Evolutionary conservation across 306 rosid genomes (phyloP).

Genomic region (Rosa chinensis): DNA sequence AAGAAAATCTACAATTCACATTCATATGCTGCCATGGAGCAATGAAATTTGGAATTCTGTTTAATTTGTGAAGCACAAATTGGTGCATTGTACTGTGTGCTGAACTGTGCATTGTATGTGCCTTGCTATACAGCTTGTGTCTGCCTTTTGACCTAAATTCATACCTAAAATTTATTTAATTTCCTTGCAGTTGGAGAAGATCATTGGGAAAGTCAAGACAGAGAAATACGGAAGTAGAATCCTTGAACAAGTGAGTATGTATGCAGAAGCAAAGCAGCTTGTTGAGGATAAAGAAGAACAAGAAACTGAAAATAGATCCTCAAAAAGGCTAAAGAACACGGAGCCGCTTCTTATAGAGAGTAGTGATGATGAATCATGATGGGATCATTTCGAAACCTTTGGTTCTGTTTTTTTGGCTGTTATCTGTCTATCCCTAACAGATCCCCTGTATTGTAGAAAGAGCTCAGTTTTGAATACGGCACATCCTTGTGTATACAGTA

Average conservation of each 20-base stretch:
- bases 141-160: conserved; percentile 10
- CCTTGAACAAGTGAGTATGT: conserved; percentile 52
- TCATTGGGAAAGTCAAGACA: conserved; percentile 72
- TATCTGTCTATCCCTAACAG: background rate
- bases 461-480: background rate
- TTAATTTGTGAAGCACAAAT: background rate
- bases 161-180: background rate
- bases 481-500: too few species aligned
- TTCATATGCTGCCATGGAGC: background rate
- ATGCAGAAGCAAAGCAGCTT: conserved; percentile 34
- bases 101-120: background rate
- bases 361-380: conserved; percentile 73
- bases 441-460: background rate
- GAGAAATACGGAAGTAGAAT: conserved; percentile 71
- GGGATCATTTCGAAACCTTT: background rate
- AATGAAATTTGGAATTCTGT: background rate
- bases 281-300: conserved; percentile 36
- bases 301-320: conserved; percentile 42
- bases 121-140: background rate
- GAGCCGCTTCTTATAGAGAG: conserved; percentile 57
- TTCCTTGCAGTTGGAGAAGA: conserved; percentile 72
- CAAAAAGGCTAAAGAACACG: conserved; percentile 61
- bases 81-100: background rate
- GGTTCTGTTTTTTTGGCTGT: background rate
- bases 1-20: background rate